Evolutionary conservation across 2,329 filamentous ascomycete species (phyloP), one percentile per base, ranked within the genome.

Genomic region (Aspergillus quadricinctus): DNA sequence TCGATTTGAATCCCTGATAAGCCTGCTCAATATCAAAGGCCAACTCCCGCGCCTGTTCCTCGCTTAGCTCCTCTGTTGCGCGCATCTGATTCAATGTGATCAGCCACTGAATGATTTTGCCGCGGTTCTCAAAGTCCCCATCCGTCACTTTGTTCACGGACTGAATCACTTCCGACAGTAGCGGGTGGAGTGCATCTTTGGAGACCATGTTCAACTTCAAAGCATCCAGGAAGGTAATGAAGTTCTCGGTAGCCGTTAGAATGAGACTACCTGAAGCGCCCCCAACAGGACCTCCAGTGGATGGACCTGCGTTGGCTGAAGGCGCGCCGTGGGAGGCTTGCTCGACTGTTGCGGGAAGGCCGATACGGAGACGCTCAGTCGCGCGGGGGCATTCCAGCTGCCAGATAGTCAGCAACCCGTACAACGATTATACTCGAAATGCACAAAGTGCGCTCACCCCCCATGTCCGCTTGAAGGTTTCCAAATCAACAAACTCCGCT

Each of bases 21-120:
- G 93, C 93, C 68, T 90, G 87, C 70, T 96, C 91, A 69, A 97
- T 96, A 72, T 97, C 93, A 72, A 96, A 85, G 64, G 94, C 89
- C 64, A 97, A 78, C 73, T 99, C 92, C 56, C 93, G 81, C 5
- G 89, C 89, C 75, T 97, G 91, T 56, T 93, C 87, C 67, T 96
- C 89, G 64, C 83, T 88, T 64, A 99, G 75, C 72, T 96, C 92
- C 68, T 97, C 92, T 1, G 91, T 92, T 8, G 92, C 94, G 69
- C 90, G 90, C 94, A 99, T 97, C 76, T 97, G 92, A 71, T 99
- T 99, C 61, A 99, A 80, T 6, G 90, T 89, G 67, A 99, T 99
- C 63, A 99, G 81, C 94, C 94, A 99, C 73, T 97, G 92, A 55
- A 99, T 92, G 66, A 99, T 97, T 81, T 97, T 97, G 66, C 90